Conservation (phyloP, 1,284 basidiomycete genomes). For the Cerioporus squamosus region DNA sequence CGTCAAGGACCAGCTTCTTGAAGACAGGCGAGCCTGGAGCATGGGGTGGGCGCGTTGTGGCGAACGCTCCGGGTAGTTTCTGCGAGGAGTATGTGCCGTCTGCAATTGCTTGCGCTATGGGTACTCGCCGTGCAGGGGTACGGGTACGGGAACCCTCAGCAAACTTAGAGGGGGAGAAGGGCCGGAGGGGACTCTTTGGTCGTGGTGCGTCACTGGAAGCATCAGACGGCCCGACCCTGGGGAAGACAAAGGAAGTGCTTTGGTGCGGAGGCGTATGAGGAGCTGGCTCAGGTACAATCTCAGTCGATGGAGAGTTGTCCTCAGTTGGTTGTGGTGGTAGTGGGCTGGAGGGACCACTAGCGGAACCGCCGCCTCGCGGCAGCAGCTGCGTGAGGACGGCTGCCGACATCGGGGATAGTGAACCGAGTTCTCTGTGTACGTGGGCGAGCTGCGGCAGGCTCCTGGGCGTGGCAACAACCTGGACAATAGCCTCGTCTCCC, state of each 20-base stretch:
- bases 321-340: slow-evolving; percentile 8
- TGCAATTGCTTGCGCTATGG: slow-evolving; percentile 52
- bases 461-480: slow-evolving; percentile 2
- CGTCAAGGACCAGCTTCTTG: slow-evolving; percentile 37
- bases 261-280: slow-evolving; percentile 16
- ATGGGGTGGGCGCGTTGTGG: slow-evolving; percentile 4
- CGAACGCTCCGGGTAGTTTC: slow-evolving; percentile 34
- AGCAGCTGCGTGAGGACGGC: slow-evolving; percentile 37
- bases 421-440: slow-evolving; percentile 27
- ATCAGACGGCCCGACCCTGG: slow-evolving; percentile 9
- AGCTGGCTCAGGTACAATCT: neutral
- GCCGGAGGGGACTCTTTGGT: slow-evolving; percentile 19
- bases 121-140: slow-evolving; percentile 66
- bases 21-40: slow-evolving; percentile 37
- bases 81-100: slow-evolving; percentile 53
- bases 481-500: neutral
- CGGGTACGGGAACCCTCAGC: slow-evolving; percentile 52
- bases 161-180: slow-evolving; percentile 34
- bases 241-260: slow-evolving; percentile 12
- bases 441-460: slow-evolving; percentile 2
- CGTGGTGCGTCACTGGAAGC: slow-evolving; percentile 4
- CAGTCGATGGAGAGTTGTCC: neutral
- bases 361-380: slow-evolving; percentile 11
- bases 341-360: slow-evolving; percentile 13
- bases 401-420: slow-evolving; percentile 43